Conservation (phyloP, 768 basidiomycete species). For the Thelephora ganbajun region DNA sequence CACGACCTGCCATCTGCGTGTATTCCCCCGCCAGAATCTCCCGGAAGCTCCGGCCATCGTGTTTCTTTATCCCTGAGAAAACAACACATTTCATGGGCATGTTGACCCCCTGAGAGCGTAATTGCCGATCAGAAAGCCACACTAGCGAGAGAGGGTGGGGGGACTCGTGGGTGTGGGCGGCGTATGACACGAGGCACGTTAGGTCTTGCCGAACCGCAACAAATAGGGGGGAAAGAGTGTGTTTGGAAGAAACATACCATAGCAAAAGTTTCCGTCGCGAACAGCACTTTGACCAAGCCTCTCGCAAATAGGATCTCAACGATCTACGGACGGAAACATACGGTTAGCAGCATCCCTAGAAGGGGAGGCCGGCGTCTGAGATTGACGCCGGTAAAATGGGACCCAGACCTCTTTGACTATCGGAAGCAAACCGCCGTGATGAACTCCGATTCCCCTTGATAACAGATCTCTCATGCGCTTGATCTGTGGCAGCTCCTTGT, state of each 20-base stretch:
- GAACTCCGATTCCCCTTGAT: slow-evolving; percentile 88
- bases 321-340: slow-evolving; percentile 33
- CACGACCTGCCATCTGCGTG: slow-evolving; percentile 98
- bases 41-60: slow-evolving; percentile 87
- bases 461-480: slow-evolving; percentile 79
- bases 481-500: slow-evolving; percentile 89
- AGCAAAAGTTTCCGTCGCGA: slow-evolving; percentile 98
- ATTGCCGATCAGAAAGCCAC: slow-evolving; percentile 4
- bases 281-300: slow-evolving; percentile 90
- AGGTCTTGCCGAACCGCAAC: not conserved
- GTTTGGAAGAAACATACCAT: slow-evolving; percentile 48
- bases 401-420: slow-evolving; percentile 82
- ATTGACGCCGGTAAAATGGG: not conserved
- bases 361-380: slow-evolving; percentile 1
- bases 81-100: slow-evolving; percentile 98
- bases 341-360: not conserved
- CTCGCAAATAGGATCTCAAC: slow-evolving; percentile 94
- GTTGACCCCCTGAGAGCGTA: slow-evolving; percentile 70
- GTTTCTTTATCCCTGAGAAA: slow-evolving; percentile 88
- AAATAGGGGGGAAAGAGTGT: not conserved
- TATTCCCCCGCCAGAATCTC: slow-evolving; percentile 87
- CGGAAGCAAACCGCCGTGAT: slow-evolving; percentile 92
- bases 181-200: too few relatives aligned
- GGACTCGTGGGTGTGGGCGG: too few relatives aligned
- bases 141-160: too few relatives aligned